These are phyloP conservation scores for Tolypocladium ophioglossoides DNA, from an alignment of 2,329 filamentous ascomycete species.

Conservation along the genomic window DNA sequence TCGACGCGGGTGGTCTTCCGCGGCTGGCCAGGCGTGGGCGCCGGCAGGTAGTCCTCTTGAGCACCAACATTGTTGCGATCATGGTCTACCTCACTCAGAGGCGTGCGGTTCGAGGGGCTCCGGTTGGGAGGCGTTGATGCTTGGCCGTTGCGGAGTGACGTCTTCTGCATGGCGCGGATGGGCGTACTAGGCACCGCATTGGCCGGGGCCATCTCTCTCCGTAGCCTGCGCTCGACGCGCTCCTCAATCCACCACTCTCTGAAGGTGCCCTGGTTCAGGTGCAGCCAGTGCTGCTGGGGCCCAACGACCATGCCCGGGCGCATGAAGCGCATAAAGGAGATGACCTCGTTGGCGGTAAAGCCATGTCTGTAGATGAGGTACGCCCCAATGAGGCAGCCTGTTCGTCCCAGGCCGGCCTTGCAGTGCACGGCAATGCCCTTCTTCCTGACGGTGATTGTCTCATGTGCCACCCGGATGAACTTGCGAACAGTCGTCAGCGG, in stretches of 20 bases:
- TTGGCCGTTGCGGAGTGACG: slow-evolving; percentile 51
- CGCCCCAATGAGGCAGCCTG: slow-evolving; percentile 90
- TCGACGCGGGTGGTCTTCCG: slow-evolving; percentile 77
- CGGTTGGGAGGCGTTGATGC: slow-evolving; percentile 78
- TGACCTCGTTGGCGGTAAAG: slow-evolving; percentile 95
- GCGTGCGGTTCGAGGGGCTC: slow-evolving; percentile 63
- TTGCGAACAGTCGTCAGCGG: slow-evolving; percentile 80
- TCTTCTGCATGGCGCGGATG: slow-evolving; percentile 50
- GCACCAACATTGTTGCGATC: slow-evolving; percentile 58
- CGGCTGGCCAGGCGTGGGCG: slow-evolving; percentile 90
- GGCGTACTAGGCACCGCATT: slow-evolving; percentile 46
- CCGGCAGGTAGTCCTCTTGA: slow-evolving; percentile 87
- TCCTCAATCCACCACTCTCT: slow-evolving; percentile 98
- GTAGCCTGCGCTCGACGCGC: slow-evolving; percentile 60
- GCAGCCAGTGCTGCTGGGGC: slow-evolving; percentile 97
- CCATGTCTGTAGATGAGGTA: slow-evolving; percentile 96
- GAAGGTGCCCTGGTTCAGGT: slow-evolving; percentile 93
- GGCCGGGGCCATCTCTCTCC: slow-evolving; percentile 45
- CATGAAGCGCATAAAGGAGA: slow-evolving; percentile 99
- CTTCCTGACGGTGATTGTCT: slow-evolving; percentile 84
- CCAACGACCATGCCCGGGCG: slow-evolving; percentile 97
- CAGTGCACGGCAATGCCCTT: slow-evolving; percentile 96
- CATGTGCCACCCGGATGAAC: slow-evolving; percentile 90
- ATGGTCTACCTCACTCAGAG: slow-evolving; percentile 87
- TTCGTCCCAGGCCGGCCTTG: slow-evolving; percentile 92